Percentiles rank a stretch among this genome's conserved stretches.
phyloP scores from a whole-genome alignment of 495 filamentous ascomycete genomes.

The Hypomontagnella monticulosa region DNA sequence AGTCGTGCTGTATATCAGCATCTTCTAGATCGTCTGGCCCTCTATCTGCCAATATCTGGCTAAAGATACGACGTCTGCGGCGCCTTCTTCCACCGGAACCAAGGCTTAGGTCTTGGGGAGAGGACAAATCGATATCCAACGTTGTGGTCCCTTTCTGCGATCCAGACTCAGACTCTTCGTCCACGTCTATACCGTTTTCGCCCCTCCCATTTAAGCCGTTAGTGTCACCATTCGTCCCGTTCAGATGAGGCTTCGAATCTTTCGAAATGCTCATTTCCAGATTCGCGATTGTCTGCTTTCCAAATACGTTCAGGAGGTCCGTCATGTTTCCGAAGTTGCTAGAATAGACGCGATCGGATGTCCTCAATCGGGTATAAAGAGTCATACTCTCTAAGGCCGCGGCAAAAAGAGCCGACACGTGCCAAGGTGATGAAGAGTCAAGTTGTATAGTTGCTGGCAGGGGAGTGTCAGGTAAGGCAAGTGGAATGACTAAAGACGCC shows the following conservation, averaged over 20 bases:
- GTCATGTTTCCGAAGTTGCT: conserved; percentile 71
- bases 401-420: conserved; percentile 79
- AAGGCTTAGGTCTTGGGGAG: conserved; percentile 48
- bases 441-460: conserved; percentile 70
- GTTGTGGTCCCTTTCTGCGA: conserved; percentile 47
- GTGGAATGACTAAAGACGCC: conserved; percentile 81
- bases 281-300: conserved; percentile 81
- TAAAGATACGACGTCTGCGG: conserved; percentile 67
- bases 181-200: conserved; percentile 15
- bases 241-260: conserved; percentile 18
- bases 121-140: conserved; percentile 69
- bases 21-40: conserved; percentile 44
- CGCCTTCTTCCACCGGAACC: conserved; percentile 36
- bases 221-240: conserved; percentile 32
- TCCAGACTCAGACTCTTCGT: conserved; percentile 39
- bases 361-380: conserved; percentile 76
- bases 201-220: conserved; percentile 33
- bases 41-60: conserved; percentile 62
- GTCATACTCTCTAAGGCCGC: conserved; percentile 82
- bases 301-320: conserved; percentile 76
- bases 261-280: conserved; percentile 64
- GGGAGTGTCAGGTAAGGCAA: conserved; percentile 67
- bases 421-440: conserved; percentile 77
- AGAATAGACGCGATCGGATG: conserved; percentile 53
- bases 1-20: conserved; percentile 44